Evolutionary conservation across 345 rosid species (phyloP).

Genomic region (Rhodamnia argentea): DNA sequence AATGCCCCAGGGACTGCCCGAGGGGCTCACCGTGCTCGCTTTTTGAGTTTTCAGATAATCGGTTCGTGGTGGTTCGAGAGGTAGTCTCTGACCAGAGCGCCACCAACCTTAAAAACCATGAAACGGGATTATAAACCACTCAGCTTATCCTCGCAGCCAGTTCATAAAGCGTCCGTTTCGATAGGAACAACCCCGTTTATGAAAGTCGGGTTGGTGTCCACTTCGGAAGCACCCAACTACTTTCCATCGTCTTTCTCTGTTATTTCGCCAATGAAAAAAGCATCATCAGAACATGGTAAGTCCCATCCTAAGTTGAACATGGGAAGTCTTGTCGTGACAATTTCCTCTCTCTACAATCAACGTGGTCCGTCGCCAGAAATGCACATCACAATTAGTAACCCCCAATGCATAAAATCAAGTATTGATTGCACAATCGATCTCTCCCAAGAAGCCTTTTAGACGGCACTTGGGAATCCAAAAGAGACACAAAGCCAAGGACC

Average conservation of each 20-base stretch:
- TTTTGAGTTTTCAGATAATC: background rate
- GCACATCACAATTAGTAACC: background rate
- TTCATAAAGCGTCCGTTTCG: background rate
- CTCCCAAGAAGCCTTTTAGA: background rate
- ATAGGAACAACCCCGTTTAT: background rate
- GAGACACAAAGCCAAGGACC: background rate
- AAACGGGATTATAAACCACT: background rate
- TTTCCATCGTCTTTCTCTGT: background rate
- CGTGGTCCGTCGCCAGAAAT: background rate
- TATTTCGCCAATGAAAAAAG: background rate
- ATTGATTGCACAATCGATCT: background rate
- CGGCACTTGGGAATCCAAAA: background rate
- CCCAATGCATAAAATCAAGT: background rate
- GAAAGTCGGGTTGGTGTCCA: background rate
- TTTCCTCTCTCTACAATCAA: background rate
- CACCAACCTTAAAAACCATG: no score
- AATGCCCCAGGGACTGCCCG: background rate
- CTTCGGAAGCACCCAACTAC: background rate
- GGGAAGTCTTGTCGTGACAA: background rate
- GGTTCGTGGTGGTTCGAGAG: background rate
- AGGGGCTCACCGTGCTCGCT: background rate
- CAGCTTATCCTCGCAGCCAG: background rate
- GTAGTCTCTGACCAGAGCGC: background rate
- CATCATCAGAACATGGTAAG: background rate
- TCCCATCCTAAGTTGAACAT: background rate